phyloP scores from a whole-genome alignment of 768 basidiomycete genomes.

The Cystobasidiopsis lactophilus region DNA sequence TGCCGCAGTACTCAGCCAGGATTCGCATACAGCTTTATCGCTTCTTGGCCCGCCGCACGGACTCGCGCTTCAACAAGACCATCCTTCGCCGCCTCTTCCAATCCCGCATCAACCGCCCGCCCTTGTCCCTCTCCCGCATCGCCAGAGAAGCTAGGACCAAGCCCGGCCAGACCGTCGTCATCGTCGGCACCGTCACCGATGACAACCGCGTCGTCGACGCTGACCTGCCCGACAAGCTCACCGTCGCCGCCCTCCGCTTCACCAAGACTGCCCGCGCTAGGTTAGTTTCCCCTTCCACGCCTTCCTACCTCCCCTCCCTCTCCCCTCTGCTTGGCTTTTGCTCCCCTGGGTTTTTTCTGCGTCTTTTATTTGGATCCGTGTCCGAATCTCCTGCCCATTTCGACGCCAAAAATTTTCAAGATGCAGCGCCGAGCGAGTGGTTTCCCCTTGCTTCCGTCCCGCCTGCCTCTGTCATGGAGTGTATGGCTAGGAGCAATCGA shows the following conservation, averaged over 20 bases:
- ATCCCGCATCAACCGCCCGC: slow-evolving; percentile 91
- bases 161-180: slow-evolving; percentile 51
- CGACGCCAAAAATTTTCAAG: too few species aligned
- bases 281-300: background rate
- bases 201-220: slow-evolving; percentile 66
- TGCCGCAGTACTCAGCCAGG: background rate
- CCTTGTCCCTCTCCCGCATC: slow-evolving; percentile 82
- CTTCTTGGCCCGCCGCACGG: slow-evolving; percentile 91
- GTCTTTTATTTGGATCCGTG: too few species aligned
- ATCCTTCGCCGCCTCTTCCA: slow-evolving; percentile 92
- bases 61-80: slow-evolving; percentile 88
- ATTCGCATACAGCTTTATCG: slow-evolving; percentile 57
- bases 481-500: too few species aligned
- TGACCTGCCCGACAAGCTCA: slow-evolving; percentile 44
- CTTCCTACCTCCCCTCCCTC: background rate
- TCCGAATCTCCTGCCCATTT: too few species aligned
- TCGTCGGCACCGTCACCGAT: slow-evolving; percentile 82
- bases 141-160: slow-evolving; percentile 28
- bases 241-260: slow-evolving; percentile 86
- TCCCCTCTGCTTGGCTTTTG: background rate
- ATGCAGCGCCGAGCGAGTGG: too few species aligned
- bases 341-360: background rate
- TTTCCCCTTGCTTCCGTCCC: too few species aligned
- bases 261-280: slow-evolving; percentile 66
- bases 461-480: too few species aligned